Evolutionary conservation across 306 rosid genomes (phyloP), one percentile per base, ranked within the genome.

Genomic region (Amphicarpaea edgeworthii): DNA sequence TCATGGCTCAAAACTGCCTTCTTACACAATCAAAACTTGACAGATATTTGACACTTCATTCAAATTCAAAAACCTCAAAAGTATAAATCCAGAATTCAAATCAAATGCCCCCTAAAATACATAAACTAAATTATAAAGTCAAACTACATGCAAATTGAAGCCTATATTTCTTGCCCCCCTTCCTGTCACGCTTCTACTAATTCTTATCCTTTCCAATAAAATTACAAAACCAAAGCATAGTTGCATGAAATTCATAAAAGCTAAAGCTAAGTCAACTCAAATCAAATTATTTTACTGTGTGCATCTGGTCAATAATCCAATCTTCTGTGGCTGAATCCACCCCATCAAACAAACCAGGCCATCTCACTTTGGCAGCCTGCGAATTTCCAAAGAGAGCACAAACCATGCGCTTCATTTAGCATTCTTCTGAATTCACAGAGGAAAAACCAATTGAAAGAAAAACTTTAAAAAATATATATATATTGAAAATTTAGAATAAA

Each of bases 351-450:
- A 94, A 76, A 67, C 30, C 77, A 17, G 95, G 95, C 97, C 97
- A 88, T 82, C 95, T 87, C 74, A 86, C 78, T 83, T 87, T 90
- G 17, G 97, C 97, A 75, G 98, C 98, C 98, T 91, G 80, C 60
- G 59, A 76, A 42, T 75, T 41, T 2, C 53, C 70, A 80, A 70
- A 65, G 77, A 83, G 79, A 66, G 1, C 3, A 49, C 16, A 24
- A 66, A 34, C 9, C 68, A 79, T 40, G 53, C 72, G 23, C 71
- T 19, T 11, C n/a, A 73, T 24, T 34, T 10, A 40, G 10, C 23
- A 32, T 45, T 38, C 21, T 23, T 26, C 17, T 37, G 65, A 75
- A 49, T 57, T 32, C 59, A 38, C 45, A 49, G 9, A 55, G 10
- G 23, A 61, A 23, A 69, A 72, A 28, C 8, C 45, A 7, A 42